Percentiles rank a stretch among this genome's conserved stretches.
Conservation (phyloP, 2,329 filamentous ascomycete species). For the Calycina herbarum region DNA sequence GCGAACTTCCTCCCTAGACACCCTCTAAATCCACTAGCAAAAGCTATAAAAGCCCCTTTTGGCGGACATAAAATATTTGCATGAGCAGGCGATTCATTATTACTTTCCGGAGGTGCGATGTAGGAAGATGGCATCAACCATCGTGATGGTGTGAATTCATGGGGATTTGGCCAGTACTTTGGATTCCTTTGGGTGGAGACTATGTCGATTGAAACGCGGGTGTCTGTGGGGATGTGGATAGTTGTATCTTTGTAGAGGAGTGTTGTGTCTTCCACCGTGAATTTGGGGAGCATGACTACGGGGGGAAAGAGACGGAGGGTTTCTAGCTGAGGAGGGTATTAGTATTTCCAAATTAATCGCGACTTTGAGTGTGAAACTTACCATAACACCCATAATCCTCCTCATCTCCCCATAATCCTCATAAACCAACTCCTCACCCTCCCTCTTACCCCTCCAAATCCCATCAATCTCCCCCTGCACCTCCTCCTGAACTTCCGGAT, state of each 20-base stretch:
- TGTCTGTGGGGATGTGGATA: constrained; percentile 18
- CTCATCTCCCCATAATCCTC: constrained; percentile 42
- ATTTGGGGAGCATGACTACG: constrained; percentile 55
- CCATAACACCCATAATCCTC: constrained; percentile 41
- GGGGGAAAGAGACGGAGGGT: constrained; percentile 56
- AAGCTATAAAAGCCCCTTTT: constrained; percentile 37
- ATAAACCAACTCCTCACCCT: constrained; percentile 39
- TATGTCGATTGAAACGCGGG: constrained; percentile 19
- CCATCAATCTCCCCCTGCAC: constrained; percentile 67
- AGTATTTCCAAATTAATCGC: neutral
- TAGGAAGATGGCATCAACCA: constrained; percentile 25
- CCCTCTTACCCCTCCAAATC: constrained; percentile 30
- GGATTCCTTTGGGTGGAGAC: constrained; percentile 20
- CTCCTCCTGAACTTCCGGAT: constrained; percentile 59
- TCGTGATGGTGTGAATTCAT: constrained; percentile 19
- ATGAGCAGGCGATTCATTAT: constrained; percentile 20
- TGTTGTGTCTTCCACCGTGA: constrained; percentile 23
- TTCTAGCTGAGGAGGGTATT: constrained; percentile 36
- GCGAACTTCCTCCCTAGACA: constrained; percentile 40
- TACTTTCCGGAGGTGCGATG: constrained; percentile 16
- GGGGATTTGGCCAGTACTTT: constrained; percentile 18
- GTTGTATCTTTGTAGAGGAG: constrained; percentile 15
- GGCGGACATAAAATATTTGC: constrained; percentile 23
- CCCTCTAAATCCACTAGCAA: constrained; percentile 39
- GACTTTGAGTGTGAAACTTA: constrained; percentile 6